Evolutionary conservation across 148 eudicot species (phyloP).

Genomic region (Persicaria maculosa): DNA sequence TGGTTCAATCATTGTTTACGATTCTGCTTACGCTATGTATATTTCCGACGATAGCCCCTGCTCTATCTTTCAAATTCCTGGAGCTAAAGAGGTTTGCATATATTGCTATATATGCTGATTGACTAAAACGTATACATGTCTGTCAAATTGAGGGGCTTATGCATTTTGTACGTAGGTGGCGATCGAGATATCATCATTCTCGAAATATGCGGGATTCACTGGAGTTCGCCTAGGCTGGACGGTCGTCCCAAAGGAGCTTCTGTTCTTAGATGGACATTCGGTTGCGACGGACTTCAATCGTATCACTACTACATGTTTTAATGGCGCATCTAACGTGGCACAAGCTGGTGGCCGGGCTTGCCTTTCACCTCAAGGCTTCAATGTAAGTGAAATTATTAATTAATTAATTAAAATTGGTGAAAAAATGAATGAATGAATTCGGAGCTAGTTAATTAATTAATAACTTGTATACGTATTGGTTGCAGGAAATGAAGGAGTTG

Average conservation of each 20-base stretch:
- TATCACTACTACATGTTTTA: slow-evolving; percentile 72
- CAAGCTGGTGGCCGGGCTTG: slow-evolving; percentile 90
- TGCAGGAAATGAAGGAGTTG: slow-evolving; percentile 77
- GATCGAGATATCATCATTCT: slow-evolving; percentile 80
- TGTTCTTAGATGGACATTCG: slow-evolving; percentile 74
- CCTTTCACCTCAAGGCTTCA: slow-evolving; percentile 68
- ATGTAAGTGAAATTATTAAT: slow-evolving; percentile 28
- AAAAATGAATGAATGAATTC: too few species aligned
- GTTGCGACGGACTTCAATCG: slow-evolving; percentile 86
- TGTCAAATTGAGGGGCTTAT: too few species aligned
- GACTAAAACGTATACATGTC: too few species aligned
- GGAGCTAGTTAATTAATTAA: too few species aligned
- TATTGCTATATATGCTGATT: too few species aligned
- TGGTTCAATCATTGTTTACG: slow-evolving; percentile 84
- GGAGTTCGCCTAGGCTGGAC: slow-evolving; percentile 97
- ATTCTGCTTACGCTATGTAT: slow-evolving; percentile 91
- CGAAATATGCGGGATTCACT: slow-evolving; percentile 91
- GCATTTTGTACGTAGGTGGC: slow-evolving; percentile 48
- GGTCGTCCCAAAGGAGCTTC: slow-evolving; percentile 67
- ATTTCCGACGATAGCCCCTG: slow-evolving; percentile 69
- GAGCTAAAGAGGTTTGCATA: slow-evolving; percentile 62
- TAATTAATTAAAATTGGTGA: too few species aligned
- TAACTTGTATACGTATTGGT: too few species aligned
- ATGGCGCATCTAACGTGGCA: slow-evolving; percentile 93
- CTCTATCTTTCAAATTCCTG: slow-evolving; percentile 86